phyloP scores from a whole-genome alignment of 2,329 filamentous ascomycete genomes.

The Arthrobotrys pseudoclavata region DNA sequence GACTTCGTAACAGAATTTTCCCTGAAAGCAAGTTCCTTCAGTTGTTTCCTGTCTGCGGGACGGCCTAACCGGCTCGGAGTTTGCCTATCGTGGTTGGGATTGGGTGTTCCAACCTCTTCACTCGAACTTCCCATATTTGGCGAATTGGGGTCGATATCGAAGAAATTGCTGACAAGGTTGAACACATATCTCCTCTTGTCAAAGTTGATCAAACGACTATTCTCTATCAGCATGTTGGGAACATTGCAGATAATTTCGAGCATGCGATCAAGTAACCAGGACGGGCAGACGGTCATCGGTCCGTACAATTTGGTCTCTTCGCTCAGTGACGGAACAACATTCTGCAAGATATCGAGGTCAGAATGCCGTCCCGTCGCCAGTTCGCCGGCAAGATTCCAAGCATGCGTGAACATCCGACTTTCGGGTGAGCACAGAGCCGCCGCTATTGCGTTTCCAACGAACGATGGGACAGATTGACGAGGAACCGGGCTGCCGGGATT shows the following conservation, averaged over 20 bases:
- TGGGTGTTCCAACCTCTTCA: conserved; percentile 30
- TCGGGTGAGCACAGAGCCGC: conserved; percentile 63
- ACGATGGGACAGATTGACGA: conserved; percentile 63
- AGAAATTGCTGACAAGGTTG: conserved; percentile 64
- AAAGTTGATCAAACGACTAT: conserved; percentile 64
- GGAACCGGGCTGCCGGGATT: conserved; percentile 59
- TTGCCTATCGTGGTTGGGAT: conserved; percentile 47
- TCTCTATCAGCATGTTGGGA: conserved; percentile 64
- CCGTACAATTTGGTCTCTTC: conserved; percentile 60
- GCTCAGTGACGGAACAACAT: conserved; percentile 62
- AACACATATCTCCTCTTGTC: conserved; percentile 64
- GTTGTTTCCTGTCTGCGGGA: conserved; percentile 57
- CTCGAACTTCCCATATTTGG: conserved; percentile 48
- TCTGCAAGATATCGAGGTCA: conserved; percentile 63
- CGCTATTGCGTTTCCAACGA: conserved; percentile 63
- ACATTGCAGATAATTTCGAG: conserved; percentile 64
- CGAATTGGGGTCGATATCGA: conserved; percentile 57
- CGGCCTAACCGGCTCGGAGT: conserved; percentile 45
- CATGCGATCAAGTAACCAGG: conserved; percentile 64
- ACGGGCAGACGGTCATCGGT: conserved; percentile 63
- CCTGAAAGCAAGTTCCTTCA: conserved; percentile 62
- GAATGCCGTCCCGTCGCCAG: conserved; percentile 58
- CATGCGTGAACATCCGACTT: conserved; percentile 62
- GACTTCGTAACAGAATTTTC: conserved; percentile 62
- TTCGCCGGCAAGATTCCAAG: conserved; percentile 62